These are phyloP conservation scores for Artemisia tridentata DNA, from an alignment of 129 eudicot genomes.

Conservation along the genomic window DNA sequence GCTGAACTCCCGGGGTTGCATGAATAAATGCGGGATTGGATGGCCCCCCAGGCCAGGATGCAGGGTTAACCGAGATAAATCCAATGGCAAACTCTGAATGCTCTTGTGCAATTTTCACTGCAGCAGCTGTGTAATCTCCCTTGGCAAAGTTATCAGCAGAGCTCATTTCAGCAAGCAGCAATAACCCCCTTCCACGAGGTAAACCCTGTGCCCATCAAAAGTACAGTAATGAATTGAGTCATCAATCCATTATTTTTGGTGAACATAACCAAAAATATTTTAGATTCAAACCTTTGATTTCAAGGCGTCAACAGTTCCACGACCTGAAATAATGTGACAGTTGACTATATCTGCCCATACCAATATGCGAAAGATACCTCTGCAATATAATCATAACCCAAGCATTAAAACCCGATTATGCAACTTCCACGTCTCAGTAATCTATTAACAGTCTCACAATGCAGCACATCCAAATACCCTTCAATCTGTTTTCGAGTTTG, in stretches of 20 bases:
- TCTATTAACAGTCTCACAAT: too few species aligned
- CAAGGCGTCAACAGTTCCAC: conserved; percentile 92
- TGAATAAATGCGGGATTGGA: conserved; percentile 77
- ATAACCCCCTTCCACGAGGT: conserved; percentile 85
- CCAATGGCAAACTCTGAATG: conserved; percentile 94
- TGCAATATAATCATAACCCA: conserved; percentile 19
- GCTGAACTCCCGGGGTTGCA: conserved; percentile 92
- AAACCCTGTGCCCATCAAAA: conserved; percentile 50
- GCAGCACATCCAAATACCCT: too few species aligned
- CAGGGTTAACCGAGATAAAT: conserved; percentile 91
- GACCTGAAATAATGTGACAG: conserved; percentile 93
- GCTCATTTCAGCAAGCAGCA: conserved; percentile 96
- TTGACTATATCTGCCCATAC: conserved; percentile 98
- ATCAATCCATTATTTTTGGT: not conserved
- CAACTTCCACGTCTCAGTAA: too few species aligned
- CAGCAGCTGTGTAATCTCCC: conserved; percentile 90
- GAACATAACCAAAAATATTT: not conserved
- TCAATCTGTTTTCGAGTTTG: too few species aligned
- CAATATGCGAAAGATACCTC: conserved; percentile 78
- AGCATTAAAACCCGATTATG: too few species aligned
- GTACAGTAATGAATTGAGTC: not conserved
- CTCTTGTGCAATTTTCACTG: conserved; percentile 79
- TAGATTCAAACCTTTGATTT: conserved; percentile 62
- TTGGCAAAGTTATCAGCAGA: conserved; percentile 87
- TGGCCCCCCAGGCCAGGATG: conserved; percentile 77